These are phyloP conservation scores for Nissolia schottii DNA, from an alignment of 306 rosid species.

Conservation along the genomic window DNA sequence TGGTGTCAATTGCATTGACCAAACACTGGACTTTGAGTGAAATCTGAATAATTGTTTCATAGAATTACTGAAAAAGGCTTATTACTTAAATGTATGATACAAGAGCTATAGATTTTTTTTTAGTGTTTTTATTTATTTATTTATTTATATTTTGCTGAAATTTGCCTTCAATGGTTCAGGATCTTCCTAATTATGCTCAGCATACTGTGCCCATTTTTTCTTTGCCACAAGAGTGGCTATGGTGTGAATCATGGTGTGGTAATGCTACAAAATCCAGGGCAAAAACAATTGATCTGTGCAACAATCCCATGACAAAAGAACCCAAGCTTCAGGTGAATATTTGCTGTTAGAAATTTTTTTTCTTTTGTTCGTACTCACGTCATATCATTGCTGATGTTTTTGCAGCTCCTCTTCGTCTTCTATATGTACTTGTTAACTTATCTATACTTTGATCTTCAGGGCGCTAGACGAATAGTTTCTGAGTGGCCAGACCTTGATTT, in stretches of 20 bases:
- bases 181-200: conserved; percentile 99
- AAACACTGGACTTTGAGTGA: not conserved
- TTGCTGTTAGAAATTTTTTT: not conserved
- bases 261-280: conserved; percentile 93
- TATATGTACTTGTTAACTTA: not conserved
- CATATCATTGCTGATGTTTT: not conserved
- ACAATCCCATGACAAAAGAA: conserved; percentile 99
- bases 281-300: conserved; percentile 97
- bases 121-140: no score
- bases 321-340: conserved; percentile 87
- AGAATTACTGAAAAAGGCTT: not conserved
- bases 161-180: conserved; percentile 47
- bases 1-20: not conserved
- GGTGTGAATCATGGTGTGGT: conserved; percentile 99
- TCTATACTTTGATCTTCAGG: conserved; percentile 43
- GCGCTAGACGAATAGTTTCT: conserved; percentile 84
- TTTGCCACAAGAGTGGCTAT: conserved; percentile 97
- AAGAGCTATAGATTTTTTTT: conserved; percentile 2
- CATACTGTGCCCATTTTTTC: conserved; percentile 91
- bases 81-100: not conserved
- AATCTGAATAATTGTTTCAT: not conserved
- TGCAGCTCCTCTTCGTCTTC: not conserved
- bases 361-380: not conserved
- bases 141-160: not conserved
- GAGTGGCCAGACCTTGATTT: conserved; percentile 96